Percentiles rank a stretch among this genome's conserved stretches.
Evolutionary conservation across 768 basidiomycete genomes (phyloP).

Genomic region (Pleurotus pulmonarius): DNA sequence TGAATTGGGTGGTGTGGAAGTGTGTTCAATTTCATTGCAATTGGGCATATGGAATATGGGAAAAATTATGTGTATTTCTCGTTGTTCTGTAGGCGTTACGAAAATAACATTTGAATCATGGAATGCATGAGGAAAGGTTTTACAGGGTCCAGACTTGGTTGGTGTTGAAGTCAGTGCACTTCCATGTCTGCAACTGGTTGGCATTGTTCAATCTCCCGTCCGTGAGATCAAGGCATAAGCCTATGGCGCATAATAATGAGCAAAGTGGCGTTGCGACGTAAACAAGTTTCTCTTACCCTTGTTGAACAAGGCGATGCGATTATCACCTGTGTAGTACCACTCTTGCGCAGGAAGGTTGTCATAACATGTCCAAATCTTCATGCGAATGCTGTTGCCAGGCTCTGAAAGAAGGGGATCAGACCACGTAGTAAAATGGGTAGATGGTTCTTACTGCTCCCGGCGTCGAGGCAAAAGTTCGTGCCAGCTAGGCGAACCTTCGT

Average conservation of each 20-base stretch:
- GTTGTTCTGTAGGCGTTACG: too few species aligned
- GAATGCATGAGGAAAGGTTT: too few species aligned
- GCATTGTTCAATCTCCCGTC: not conserved
- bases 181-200: not conserved
- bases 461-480: slow-evolving; percentile 20
- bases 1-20: too few species aligned
- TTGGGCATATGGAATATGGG: too few species aligned
- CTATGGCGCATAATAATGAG: not conserved
- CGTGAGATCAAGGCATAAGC: not conserved
- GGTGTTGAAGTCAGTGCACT: not conserved
- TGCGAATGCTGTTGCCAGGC: not conserved
- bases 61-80: too few species aligned
- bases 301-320: not conserved
- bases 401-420: not conserved
- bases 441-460: not conserved
- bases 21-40: too few species aligned
- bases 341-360: not conserved
- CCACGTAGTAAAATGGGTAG: too few species aligned
- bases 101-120: too few species aligned
- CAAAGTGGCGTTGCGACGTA: not conserved
- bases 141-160: not conserved
- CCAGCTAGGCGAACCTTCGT: slow-evolving; percentile 22
- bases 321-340: not conserved
- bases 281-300: not conserved
- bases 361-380: not conserved